phyloP scores from a whole-genome alignment of 169 alveolate species.

The Theileria orientalis region DNA sequence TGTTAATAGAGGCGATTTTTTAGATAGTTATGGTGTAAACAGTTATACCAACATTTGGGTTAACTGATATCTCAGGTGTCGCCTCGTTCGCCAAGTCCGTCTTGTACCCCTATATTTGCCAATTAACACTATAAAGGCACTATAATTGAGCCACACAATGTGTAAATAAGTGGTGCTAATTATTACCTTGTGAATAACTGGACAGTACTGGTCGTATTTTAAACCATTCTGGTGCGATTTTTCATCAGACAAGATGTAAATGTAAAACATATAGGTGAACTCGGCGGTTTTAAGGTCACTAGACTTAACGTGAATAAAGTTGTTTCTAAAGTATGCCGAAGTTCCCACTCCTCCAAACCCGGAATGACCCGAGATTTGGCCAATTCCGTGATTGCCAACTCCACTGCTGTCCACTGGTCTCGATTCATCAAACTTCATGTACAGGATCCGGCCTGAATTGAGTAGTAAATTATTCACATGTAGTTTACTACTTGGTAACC shows the following conservation, averaged over 20 bases:
- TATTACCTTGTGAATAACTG: constrained; percentile 80
- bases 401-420: constrained; percentile 84
- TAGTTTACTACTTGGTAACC: background rate
- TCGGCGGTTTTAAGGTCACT: constrained; percentile 69
- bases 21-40: background rate
- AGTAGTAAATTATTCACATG: background rate
- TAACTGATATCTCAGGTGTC: constrained; percentile 82
- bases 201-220: constrained; percentile 69
- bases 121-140: no score
- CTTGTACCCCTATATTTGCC: constrained; percentile 68
- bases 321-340: constrained; percentile 80
- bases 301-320: constrained; percentile 70
- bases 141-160: no score
- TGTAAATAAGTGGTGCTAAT: background rate
- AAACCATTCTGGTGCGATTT: constrained; percentile 61
- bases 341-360: constrained; percentile 87
- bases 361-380: constrained; percentile 78
- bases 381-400: constrained; percentile 79
- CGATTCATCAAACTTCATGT: constrained; percentile 75
- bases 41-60: constrained; percentile 70
- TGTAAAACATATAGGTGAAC: constrained; percentile 76
- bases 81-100: constrained; percentile 77
- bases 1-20: no score
- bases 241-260: constrained; percentile 75
- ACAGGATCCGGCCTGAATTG: constrained; percentile 74